Base-by-base conservation (phyloP, 352 stramenopile species). In the Phytophthora megakarya region DNA sequence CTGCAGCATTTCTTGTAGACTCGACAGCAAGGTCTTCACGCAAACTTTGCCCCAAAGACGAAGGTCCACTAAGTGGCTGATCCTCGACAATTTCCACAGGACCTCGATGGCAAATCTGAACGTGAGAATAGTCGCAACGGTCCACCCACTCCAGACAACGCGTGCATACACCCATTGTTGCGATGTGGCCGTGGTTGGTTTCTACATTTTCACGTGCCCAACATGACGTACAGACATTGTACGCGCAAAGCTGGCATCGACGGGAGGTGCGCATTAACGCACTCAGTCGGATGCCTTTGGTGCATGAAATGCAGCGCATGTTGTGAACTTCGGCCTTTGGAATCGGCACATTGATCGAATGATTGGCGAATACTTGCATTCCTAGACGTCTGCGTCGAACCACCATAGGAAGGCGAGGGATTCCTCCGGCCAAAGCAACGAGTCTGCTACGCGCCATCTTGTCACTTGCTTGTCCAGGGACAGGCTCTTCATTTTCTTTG, bases 131-230 rank as follows among this genome's bases (percentile, higher is more conserved):
- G 25, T 81, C 62, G 28, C 76, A 81, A 11, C 68, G 53, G 38
- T 81, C 70, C 2, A 81, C 68, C 47, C 69, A 76, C 26, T 86
- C 76, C 6, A 81, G 56, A 19, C 76, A 86, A 35, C 74, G 76
- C 26, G 39, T 70, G 44, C 76, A 86, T 18, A 83, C 61, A 2
- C 61, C 55, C 42, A 83, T 72, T 4, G 42, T 35, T n/a, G 53
- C 33, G n/a, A 68, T 32, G 12, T 78, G 55, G 2, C 73, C 72
- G 25, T 70, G 80, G 50, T 57, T 70, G 3, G 72, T 81, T 45
- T 86, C 77, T 6, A 86, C 65, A 19, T 58, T 74, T 28, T 86
- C 61, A 10, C 56, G 60, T 10, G 66, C 65, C 63, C 66, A 80
- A 48, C 77, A 86, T 21, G 62, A 47, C 3, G 68, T 72, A 48